Base-by-base conservation (phyloP, 73 alveolate species). In the Urostyla sp. region DNA sequence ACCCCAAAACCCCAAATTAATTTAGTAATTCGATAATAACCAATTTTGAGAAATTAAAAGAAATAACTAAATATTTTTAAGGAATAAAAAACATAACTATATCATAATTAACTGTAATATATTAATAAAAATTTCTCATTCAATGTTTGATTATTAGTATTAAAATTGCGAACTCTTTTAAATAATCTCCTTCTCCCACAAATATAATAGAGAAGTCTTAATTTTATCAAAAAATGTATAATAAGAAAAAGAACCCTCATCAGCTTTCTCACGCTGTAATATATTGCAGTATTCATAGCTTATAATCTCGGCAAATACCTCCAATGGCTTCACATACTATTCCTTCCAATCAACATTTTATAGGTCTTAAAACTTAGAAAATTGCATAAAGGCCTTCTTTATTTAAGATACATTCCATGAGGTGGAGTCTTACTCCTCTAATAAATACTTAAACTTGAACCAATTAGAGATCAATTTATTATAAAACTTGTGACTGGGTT, bases 401-500 rank as follows among this genome's bases (percentile, higher is more conserved):
- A 63, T 24, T 40, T 63, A 57, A 20, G 31, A n/a, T 1, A 60
- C 61, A 20, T 38, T 43, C 79, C 79, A 63, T 34, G 16, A 8
- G n/a, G 23, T 13, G 3, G 27, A n/a, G n/a, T 63, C 48, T 30
- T 69, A 69, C 69, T 69, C 83, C 30, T 69, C 67, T n/a, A 36
- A 16, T 5, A 69, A 4, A 27, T 69, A 32, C 16, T 46, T 34
- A 49, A 46, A 69, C 85, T 55, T 60, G 44, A 85, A 58, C 93
- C 93, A 85, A 16, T 45, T 72, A 37, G 80, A 31, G 85, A 85
- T 85, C 15, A 85, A 44, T 18, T 59, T 49, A 56, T 85, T 85
- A 36, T 85, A 85, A 56, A 85, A 85, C n/a, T 76, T 55, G 35
- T 85, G 85, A 18, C 84, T 52, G 20, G 93, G 93, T 55, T 76